Evolutionary conservation across 2,329 filamentous ascomycete genomes (phyloP), one percentile per base, ranked within the genome.

Genomic region (Verticillium alfalfae): DNA sequence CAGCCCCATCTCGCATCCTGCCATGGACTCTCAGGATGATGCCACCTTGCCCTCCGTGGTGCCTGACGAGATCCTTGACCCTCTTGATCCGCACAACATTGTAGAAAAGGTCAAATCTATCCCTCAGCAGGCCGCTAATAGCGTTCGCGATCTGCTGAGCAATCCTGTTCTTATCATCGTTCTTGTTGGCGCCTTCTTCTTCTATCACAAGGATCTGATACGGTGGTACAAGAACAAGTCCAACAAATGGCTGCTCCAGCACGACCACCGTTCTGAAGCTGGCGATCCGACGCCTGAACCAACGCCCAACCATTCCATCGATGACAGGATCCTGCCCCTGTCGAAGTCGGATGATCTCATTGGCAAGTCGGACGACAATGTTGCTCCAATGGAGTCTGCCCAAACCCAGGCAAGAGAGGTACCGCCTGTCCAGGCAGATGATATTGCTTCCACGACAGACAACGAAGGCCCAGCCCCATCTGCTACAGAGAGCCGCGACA

Each of bases 151-250:
- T 54, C 79, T 88, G 13, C 69, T 88, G 54, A 81, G 77, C 60
- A 87, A 87, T 63, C 84, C 84, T 0, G 76, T 81, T 10, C 71
- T 83, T 9, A 76, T 84, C 7, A 68, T 83, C 2, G 66, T 84
- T 16, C 71, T 83, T 31, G 66, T 79, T n/a, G 66, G 75, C 8
- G 70, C 74, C 12, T 63, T 81, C 5, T 66, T 82, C 6, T 78
- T 78, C 58, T 76, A 80, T 36, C 74, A 80, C 62, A 79, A 82
- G 63, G 79, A 81, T 55, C 70, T 79, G 9, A 71, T 79, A 6
- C 73, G 75, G 45, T 74, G 73, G 38, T 75, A 76, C 54, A 72
- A 73, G 56, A 71, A 74, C 4, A 71, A 70, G 57, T 63, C 64
- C 5, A 60, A 49, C 6, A 65, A 62, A 15, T 61, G 59, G 61